A percentile compares a stretch with the other conserved stretches of the same genome.
Conservation (phyloP, 805 yeast genomes). For the Saturnispora serradocipensis region DNA sequence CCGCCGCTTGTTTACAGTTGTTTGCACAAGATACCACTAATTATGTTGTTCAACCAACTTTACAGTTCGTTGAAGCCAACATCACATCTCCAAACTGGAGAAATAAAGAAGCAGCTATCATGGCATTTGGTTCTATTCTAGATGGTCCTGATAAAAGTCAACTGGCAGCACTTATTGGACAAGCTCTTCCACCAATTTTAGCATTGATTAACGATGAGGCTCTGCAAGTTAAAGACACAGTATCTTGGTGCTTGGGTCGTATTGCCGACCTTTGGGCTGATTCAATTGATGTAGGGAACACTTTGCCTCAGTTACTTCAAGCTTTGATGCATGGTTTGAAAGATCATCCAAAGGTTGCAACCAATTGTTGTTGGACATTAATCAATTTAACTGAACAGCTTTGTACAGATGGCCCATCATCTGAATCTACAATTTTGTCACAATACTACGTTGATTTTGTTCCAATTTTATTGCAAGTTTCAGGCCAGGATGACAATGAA, state of each 20-base stretch:
- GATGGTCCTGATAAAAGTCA: constrained; percentile 85
- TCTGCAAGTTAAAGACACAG: constrained; percentile 90
- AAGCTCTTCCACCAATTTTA: constrained; percentile 77
- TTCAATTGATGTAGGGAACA: constrained; percentile 56
- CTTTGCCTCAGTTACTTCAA: constrained; percentile 61
- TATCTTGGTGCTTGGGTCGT: constrained; percentile 97
- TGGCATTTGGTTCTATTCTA: constrained; percentile 96
- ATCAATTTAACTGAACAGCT: constrained; percentile 87
- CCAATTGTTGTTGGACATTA: constrained; percentile 97
- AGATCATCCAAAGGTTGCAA: constrained; percentile 87
- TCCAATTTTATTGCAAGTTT: constrained; percentile 59
- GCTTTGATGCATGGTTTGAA: constrained; percentile 74
- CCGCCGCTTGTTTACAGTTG: constrained; percentile 92
- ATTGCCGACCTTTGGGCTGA: constrained; percentile 81
- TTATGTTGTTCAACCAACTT: constrained; percentile 76
- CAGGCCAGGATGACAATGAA: constrained; percentile 74
- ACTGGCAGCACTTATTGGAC: constrained; percentile 57
- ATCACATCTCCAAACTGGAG: constrained; percentile 64
- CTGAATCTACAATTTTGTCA: constrained; percentile 56
- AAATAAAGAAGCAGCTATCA: constrained; percentile 91
- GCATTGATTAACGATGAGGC: constrained; percentile 62
- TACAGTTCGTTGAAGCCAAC: constrained; percentile 73
- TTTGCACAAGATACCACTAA: constrained; percentile 88
- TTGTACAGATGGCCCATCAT: constrained; percentile 40
- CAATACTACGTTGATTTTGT: constrained; percentile 62